Base-by-base conservation (phyloP, 2,329 filamentous ascomycete species). In the Stagonosporopsis rhizophila region DNA sequence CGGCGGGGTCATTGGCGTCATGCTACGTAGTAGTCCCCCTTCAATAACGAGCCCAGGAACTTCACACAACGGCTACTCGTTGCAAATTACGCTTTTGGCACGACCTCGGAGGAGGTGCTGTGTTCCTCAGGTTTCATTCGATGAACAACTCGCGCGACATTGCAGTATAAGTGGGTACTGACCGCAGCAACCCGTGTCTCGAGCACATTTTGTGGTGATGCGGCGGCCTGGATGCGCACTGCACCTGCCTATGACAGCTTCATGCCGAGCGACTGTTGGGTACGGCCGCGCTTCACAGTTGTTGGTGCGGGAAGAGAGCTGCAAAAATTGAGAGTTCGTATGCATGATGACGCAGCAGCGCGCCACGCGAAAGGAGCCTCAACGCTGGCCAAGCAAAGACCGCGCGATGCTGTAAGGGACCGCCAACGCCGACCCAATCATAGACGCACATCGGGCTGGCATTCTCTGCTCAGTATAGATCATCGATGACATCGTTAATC, bases 241-340 rank as follows among this genome's bases (percentile, higher is more conserved):
- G n/a, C 47, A 53, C 49, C 50, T 58, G 56, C 30, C 51, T 44
- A 48, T 55, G 53, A 48, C 56, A 57, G 58, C 58, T 59, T 58
- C 60, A 63, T 61, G 59, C 63, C 55, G 35, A 45, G 49, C 59
- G 56, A 64, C 57, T 61, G 48, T 41, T 59, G 62, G 57, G 44
- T 35, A 67, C 70, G 69, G 66, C 69, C 67, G 68, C 68, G 69
- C 65, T 66, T 59, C 62, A 55, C 32, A 58, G 34, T 30, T 52
- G 60, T 60, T 49, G 64, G 52, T 65, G 64, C 67, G 62, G 62
- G 62, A 60, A 58, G 60, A 55, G 42, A 56, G 56, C 54, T 55
- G 49, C 61, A 62, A 64, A 69, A 58, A 57, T 64, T 53, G 54
- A 64, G 52, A 48, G 46, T 47, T 32, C 22, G 40, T 53, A 52